phyloP scores from a whole-genome alignment of 208 protist genomes.

The Wallacemonas collosoma region DNA sequence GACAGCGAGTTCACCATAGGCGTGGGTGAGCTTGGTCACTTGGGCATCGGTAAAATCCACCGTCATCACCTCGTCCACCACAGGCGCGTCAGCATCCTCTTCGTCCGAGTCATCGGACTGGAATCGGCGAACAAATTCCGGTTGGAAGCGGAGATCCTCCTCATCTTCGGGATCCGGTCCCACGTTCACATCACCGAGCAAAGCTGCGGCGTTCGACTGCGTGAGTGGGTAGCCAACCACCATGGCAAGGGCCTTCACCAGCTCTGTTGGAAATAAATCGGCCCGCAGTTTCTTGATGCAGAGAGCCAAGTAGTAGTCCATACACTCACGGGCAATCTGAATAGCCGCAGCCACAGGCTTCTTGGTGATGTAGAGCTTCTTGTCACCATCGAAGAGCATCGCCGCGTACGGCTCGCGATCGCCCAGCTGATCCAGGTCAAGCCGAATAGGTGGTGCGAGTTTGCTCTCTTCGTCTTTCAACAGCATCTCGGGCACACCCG shows the following conservation, averaged over 20 bases:
- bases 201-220: slow-evolving; percentile 8
- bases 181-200: neutral
- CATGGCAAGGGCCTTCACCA: slow-evolving; percentile 53
- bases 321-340: slow-evolving; percentile 67
- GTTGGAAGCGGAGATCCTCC: slow-evolving; percentile 23
- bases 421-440: slow-evolving; percentile 39
- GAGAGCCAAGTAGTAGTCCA: slow-evolving; percentile 87
- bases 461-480: slow-evolving; percentile 61
- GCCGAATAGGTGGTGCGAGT: slow-evolving; percentile 43
- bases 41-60: slow-evolving; percentile 57
- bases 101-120: slow-evolving; percentile 28
- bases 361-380: slow-evolving; percentile 76
- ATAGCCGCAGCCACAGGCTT: slow-evolving; percentile 48
- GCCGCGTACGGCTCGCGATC: slow-evolving; percentile 51
- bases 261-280: slow-evolving; percentile 67
- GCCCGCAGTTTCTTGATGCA: slow-evolving; percentile 75
- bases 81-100: slow-evolving; percentile 23
- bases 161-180: slow-evolving; percentile 16
- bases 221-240: slow-evolving; percentile 64
- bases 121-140: slow-evolving; percentile 39
- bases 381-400: slow-evolving; percentile 84
- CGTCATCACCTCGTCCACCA: slow-evolving; percentile 39
- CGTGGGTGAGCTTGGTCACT: slow-evolving; percentile 38
- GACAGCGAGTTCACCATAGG: slow-evolving; percentile 72
- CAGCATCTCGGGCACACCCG: slow-evolving; percentile 50